Evolutionary conservation across 345 rosid species (phyloP).

Genomic region (Populus euphratica): DNA sequence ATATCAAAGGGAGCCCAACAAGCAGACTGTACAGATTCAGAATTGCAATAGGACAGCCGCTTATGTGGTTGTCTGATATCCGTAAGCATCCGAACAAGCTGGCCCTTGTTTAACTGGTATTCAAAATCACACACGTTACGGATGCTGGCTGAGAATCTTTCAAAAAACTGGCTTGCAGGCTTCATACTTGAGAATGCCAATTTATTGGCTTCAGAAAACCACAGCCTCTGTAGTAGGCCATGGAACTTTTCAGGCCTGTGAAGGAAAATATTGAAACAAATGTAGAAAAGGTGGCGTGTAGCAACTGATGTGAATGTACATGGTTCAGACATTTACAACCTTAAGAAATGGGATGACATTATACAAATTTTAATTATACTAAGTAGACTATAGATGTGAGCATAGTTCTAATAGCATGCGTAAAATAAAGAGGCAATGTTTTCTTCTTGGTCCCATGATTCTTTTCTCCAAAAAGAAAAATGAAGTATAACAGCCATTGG

Average conservation of each 20-base stretch:
- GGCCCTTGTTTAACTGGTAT: slow-evolving; percentile 34
- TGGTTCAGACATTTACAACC: too few relatives aligned
- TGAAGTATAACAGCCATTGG: not conserved
- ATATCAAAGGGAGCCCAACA: slow-evolving; percentile 63
- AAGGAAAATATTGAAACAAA: not conserved
- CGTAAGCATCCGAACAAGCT: slow-evolving; percentile 35
- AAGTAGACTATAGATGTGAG: not conserved
- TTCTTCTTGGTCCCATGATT: not conserved
- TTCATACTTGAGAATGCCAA: slow-evolving; percentile 28
- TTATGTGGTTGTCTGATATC: slow-evolving; percentile 28
- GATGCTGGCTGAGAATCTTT: slow-evolving; percentile 39
- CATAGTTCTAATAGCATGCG: not conserved
- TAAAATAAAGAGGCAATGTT: not conserved
- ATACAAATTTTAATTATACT: too few relatives aligned
- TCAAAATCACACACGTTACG: slow-evolving; percentile 28
- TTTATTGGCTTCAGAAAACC: slow-evolving; percentile 35
- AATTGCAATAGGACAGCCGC: slow-evolving; percentile 29
- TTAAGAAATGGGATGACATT: too few relatives aligned
- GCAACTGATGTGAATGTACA: too few relatives aligned
- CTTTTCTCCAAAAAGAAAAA: not conserved
- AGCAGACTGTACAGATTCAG: slow-evolving; percentile 36
- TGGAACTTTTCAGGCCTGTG: slow-evolving; percentile 50
- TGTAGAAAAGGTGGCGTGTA: not conserved
- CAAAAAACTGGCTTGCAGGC: slow-evolving; percentile 31
- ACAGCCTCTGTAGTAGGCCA: slow-evolving; percentile 48